Conservation (phyloP, 768 basidiomycete species). For the Suillus placidus region DNA sequence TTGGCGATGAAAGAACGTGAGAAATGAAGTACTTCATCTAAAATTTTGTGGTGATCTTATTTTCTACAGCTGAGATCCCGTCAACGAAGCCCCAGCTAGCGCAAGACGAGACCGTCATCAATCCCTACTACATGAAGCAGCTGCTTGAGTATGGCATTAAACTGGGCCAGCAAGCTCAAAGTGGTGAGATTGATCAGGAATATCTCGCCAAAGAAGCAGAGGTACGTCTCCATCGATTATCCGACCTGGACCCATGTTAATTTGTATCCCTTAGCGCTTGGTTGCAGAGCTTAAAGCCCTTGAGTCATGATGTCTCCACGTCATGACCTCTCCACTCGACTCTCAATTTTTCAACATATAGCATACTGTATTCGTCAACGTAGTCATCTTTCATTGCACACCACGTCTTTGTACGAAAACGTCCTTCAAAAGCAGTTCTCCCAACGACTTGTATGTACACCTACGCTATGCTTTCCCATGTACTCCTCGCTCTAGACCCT, state of each 20-base stretch:
- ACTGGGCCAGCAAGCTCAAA: constrained; percentile 48
- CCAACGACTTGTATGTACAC: constrained; percentile 32
- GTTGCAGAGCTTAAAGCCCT: constrained; percentile 63
- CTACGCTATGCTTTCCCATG: constrained; percentile 22
- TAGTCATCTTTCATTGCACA: constrained; percentile 24
- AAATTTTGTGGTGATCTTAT: constrained; percentile 2
- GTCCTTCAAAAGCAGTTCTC: constrained; percentile 26
- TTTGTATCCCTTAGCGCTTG: constrained; percentile 48
- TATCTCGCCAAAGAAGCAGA: constrained; percentile 55
- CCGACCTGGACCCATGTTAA: constrained; percentile 8
- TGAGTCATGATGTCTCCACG: constrained; percentile 34
- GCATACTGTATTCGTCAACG: constrained; percentile 31
- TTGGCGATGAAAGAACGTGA: constrained; percentile 53
- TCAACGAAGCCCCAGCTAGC: constrained; percentile 38
- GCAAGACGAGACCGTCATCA: constrained; percentile 70
- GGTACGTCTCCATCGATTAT: constrained; percentile 39
- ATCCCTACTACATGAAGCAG: constrained; percentile 79
- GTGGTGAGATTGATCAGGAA: constrained; percentile 47
- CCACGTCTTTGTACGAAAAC: constrained; percentile 32
- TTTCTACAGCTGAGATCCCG: constrained; percentile 27
- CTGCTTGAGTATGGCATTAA: constrained; percentile 71
- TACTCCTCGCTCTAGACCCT: constrained; percentile 7
- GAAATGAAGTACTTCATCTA: constrained; percentile 8
- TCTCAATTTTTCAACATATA: constrained; percentile 17
- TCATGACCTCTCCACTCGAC: constrained; percentile 5